phyloP scores from a whole-genome alignment of 2,329 filamentous ascomycete species.

The Myrmaecium sp. region DNA sequence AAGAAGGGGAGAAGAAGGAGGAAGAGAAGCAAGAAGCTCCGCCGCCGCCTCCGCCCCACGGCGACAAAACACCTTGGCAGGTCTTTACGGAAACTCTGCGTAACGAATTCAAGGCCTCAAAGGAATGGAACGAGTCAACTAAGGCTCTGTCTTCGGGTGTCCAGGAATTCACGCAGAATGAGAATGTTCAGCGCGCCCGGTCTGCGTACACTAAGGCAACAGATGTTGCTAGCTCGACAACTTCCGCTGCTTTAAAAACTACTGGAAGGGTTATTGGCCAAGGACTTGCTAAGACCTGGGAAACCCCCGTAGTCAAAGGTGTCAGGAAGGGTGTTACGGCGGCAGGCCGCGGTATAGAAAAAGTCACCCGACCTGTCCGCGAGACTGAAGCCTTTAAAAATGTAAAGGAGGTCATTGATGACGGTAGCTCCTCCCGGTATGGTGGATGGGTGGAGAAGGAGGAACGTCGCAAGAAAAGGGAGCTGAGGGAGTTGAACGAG shows the following conservation, averaged over 20 bases:
- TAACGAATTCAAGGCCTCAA: slow-evolving; percentile 85
- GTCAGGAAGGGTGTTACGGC: slow-evolving; percentile 71
- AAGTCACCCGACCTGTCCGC: slow-evolving; percentile 83
- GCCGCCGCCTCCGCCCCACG: slow-evolving; percentile 85
- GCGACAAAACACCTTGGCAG: slow-evolving; percentile 96
- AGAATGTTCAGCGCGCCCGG: slow-evolving; percentile 70
- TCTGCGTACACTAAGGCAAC: slow-evolving; percentile 78
- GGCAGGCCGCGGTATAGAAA: slow-evolving; percentile 77
- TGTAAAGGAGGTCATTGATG: slow-evolving; percentile 90
- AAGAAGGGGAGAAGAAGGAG: slow-evolving; percentile 26
- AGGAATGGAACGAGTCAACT: slow-evolving; percentile 98
- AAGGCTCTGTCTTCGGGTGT: slow-evolving; percentile 83
- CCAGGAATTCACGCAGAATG: slow-evolving; percentile 83
- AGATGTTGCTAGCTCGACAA: slow-evolving; percentile 62
- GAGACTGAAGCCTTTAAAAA: slow-evolving; percentile 87
- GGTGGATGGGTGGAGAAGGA: slow-evolving; percentile 96
- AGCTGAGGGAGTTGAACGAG: slow-evolving; percentile 50
- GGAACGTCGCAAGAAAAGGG: slow-evolving; percentile 66
- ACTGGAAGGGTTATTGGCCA: slow-evolving; percentile 80
- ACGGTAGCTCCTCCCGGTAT: slow-evolving; percentile 88
- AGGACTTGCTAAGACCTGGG: slow-evolving; percentile 92
- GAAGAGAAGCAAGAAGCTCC: slow-evolving; percentile 38
- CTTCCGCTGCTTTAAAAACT: slow-evolving; percentile 63
- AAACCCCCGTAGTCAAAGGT: slow-evolving; percentile 83
- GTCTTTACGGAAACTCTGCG: slow-evolving; percentile 96